phyloP scores from a whole-genome alignment of 2,329 filamentous ascomycete species.

The Microcyclospora tardicrescens region DNA sequence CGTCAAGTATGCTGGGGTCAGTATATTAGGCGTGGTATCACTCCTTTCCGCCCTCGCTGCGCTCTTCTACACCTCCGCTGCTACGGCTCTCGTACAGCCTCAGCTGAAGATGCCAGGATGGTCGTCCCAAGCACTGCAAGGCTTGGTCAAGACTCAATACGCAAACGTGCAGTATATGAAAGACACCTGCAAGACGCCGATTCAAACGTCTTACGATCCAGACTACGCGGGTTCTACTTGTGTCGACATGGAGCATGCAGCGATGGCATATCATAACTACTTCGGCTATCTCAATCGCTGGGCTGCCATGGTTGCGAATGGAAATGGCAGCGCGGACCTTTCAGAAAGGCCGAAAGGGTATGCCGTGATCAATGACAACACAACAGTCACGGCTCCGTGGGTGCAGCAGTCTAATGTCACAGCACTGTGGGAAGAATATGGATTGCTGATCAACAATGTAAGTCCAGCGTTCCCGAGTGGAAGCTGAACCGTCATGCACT shows the following conservation, averaged over 20 bases:
- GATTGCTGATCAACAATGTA: conserved; percentile 58
- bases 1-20: conserved; percentile 49
- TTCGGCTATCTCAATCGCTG: conserved; percentile 30
- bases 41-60: conserved; percentile 52
- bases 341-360: conserved; percentile 43
- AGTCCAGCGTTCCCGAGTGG: too few species aligned
- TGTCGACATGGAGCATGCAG: conserved; percentile 55
- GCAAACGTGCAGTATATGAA: conserved; percentile 48
- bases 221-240: conserved; percentile 42
- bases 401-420: conserved; percentile 49
- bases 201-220: conserved; percentile 32
- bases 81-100: conserved; percentile 61
- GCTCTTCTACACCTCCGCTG: conserved; percentile 64
- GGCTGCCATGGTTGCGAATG: conserved; percentile 41
- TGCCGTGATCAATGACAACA: conserved; percentile 57
- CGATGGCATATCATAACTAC: conserved; percentile 58
- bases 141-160: conserved; percentile 48
- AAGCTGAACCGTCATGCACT: too few species aligned
- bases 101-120: conserved; percentile 50
- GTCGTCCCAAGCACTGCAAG: conserved; percentile 38
- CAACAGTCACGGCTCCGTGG: conserved; percentile 57
- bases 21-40: conserved; percentile 51
- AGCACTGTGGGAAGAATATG: conserved; percentile 34
- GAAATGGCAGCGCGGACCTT: conserved; percentile 32
- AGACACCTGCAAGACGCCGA: conserved; percentile 48